phyloP scores from a whole-genome alignment of 305 asterid species.

The Rubia peregrina region DNA sequence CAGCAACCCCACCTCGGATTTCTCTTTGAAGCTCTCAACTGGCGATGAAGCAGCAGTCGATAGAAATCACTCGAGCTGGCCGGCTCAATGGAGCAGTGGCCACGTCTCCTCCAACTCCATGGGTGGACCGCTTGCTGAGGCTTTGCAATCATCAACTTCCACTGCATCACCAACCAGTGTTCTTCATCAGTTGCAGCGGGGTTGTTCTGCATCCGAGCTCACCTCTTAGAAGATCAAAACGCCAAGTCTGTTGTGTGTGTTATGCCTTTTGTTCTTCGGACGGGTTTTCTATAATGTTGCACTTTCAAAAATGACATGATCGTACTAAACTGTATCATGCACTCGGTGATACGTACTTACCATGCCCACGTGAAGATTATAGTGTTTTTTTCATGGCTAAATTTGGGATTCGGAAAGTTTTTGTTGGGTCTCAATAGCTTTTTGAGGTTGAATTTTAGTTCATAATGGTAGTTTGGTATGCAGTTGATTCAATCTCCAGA shows the following conservation, averaged over 20 bases:
- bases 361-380: neutral
- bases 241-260: neutral
- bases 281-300: neutral
- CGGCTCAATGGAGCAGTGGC: conserved; percentile 36
- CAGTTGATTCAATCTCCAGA: too few relatives aligned
- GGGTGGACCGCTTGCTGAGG: conserved; percentile 97
- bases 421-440: too few relatives aligned
- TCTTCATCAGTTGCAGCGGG: conserved; percentile 38
- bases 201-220: conserved; percentile 30
- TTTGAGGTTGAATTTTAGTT: too few relatives aligned
- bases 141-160: conserved; percentile 53
- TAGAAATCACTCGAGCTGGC: conserved; percentile 36
- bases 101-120: conserved; percentile 32
- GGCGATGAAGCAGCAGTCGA: conserved; percentile 37
- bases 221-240: conserved; percentile 24
- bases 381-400: too few relatives aligned
- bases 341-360: neutral
- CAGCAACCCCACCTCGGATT: conserved; percentile 54
- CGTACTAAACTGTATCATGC: neutral
- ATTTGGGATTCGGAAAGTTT: too few relatives aligned
- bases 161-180: conserved; percentile 74
- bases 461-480: too few relatives aligned
- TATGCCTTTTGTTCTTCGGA: neutral
- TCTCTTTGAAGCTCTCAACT: conserved; percentile 66
- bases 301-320: neutral